A percentile compares a stretch with the other conserved stretches of the same genome.
phyloP scores from a whole-genome alignment of 192 early-diverging fungal species.

The Paraglomus occultum region DNA sequence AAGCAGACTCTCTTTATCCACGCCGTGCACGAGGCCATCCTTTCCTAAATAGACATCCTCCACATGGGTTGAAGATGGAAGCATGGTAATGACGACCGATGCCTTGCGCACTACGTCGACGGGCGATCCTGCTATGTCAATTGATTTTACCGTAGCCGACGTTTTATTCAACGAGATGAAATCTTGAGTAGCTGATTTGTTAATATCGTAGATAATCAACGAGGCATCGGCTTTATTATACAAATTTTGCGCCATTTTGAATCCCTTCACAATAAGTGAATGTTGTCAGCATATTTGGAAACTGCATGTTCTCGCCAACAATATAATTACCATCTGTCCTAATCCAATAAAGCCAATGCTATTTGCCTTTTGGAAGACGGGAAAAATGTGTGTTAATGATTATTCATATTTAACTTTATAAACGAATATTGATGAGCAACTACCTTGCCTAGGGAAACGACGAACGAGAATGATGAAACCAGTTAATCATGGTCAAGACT shows the following conservation, averaged over 20 bases:
- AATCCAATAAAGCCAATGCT: constrained; percentile 88
- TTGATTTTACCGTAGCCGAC: constrained; percentile 27
- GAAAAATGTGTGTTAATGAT: too few relatives aligned
- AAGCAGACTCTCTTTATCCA: constrained; percentile 52
- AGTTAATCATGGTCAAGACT: too few relatives aligned
- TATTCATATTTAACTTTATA: too few relatives aligned
- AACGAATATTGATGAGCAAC: too few relatives aligned
- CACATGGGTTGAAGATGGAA: constrained; percentile 84
- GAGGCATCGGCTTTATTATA: constrained; percentile 48
- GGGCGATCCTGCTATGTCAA: constrained; percentile 59
- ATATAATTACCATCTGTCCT: constrained; percentile 69
- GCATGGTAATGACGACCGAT: constrained; percentile 85
- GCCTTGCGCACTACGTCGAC: constrained; percentile 68
- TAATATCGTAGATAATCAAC: constrained; percentile 76
- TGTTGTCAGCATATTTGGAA: constrained; percentile 25
- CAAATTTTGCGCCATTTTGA: constrained; percentile 90
- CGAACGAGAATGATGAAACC: too few relatives aligned
- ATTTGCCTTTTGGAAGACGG: constrained; percentile 30
- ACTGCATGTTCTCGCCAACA: background rate
- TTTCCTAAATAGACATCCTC: constrained; percentile 77
- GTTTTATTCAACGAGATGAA: constrained; percentile 52
- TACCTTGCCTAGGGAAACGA: too few relatives aligned
- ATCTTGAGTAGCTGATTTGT: constrained; percentile 48
- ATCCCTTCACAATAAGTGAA: constrained; percentile 54
- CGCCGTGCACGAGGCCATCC: constrained; percentile 58